A percentile compares a stretch with the other conserved stretches of the same genome.
Conservation (phyloP, 1,284 basidiomycete genomes). For the Austroboletus novae-zelandiae region DNA sequence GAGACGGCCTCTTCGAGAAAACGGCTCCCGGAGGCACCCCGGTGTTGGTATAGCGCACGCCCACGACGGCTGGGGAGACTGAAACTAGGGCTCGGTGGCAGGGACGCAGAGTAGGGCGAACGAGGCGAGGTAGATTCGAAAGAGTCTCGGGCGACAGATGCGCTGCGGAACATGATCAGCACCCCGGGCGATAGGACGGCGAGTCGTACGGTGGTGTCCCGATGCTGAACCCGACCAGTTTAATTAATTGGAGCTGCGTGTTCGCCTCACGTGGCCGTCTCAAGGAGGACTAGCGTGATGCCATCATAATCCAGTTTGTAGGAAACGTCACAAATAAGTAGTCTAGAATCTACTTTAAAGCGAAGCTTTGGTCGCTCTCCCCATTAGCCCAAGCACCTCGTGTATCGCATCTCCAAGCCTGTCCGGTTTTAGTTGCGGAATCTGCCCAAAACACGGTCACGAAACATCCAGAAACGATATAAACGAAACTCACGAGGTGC, state of each 20-base stretch:
- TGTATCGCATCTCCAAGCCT: constrained; percentile 24
- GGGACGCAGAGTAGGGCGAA: constrained; percentile 7
- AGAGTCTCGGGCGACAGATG: constrained; percentile 11
- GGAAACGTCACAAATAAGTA: not conserved
- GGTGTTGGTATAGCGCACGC: constrained; percentile 12
- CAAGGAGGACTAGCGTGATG: not conserved
- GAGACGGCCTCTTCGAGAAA: constrained; percentile 29
- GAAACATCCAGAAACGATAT: not conserved
- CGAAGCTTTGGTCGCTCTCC: constrained; percentile 6
- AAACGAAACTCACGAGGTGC: constrained; percentile 23
- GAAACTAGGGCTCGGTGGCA: constrained; percentile 5
- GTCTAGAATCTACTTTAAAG: constrained; percentile 7
- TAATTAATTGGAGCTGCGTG: not conserved
- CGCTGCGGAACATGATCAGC: constrained; percentile 22
- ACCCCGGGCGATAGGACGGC: not conserved
- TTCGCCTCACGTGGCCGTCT: not conserved
- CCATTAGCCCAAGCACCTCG: constrained; percentile 22
- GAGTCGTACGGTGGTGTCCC: not conserved
- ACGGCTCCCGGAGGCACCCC: constrained; percentile 29
- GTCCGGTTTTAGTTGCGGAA: constrained; percentile 33
- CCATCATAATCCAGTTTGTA: no score
- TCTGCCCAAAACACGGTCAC: constrained; percentile 8
- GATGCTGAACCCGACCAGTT: no score
- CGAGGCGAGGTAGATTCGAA: constrained; percentile 9
- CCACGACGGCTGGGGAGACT: constrained; percentile 10